Evolutionary conservation across 192 early-diverging fungal genomes (phyloP), one percentile per base, ranked within the genome.

Genomic region (Kappamyces sp.): DNA sequence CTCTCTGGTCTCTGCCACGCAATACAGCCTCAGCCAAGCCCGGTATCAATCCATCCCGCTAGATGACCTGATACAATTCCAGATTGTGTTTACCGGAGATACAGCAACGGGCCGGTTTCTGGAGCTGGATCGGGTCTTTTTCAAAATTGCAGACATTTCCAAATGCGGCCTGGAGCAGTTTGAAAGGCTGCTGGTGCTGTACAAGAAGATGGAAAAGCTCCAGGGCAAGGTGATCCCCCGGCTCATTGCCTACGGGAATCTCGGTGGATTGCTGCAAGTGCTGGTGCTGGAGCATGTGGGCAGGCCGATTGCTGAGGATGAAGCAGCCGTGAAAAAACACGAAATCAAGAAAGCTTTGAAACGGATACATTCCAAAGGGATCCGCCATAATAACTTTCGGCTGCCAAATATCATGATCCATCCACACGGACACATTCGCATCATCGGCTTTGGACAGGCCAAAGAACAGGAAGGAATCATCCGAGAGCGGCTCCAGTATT

Each of bases 281-380:
- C 32, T 55, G 37, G 54, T 55, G 8, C 33, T 55, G 34, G 54
- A 55, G 33, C 15, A 55, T 55, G 54, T 55, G 5, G 54, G 54
- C 5, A 55, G 33, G 1, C 54, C 32, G 1, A 55, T 55, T 42
- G 37, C 54, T 31, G 15, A 0, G 4, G 6, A 40, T 12, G 54
- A 55, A 1, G 37, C 42, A 10, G 5, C 13, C 37, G 35, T 10
- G 34, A 55, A 40, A 40, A 55, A 40, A 40, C 7, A 55, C 5
- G 54, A 55, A 15, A 6, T 55, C 37, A 40, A 43, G n/a, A 6
- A 6, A 5, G n/a, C 42, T 6, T 33, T 55, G 54, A 35, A 55
- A 7, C 37, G 10, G n/a, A 6, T 55, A 43, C 54, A 55, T 55
- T 41, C 7, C 37, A n/a, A n/a, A n/a, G n/a, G n/a, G n/a, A n/a